Conservation (phyloP, 495 filamentous ascomycete species). For the Hyphodiscus hymeniophilus region DNA sequence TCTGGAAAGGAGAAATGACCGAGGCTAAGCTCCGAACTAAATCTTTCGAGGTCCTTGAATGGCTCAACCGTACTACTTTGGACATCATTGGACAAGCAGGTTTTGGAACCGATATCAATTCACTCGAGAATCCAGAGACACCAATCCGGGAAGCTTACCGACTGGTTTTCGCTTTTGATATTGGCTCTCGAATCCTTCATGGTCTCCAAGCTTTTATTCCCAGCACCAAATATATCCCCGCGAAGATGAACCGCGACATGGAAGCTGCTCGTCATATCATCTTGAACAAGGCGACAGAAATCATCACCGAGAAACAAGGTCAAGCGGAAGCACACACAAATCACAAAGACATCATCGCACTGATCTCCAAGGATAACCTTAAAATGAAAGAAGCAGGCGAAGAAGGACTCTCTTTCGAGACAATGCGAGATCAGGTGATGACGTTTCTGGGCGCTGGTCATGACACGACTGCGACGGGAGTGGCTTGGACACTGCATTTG, state of each 20-base stretch:
- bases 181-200: slow-evolving; percentile 34
- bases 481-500: slow-evolving; percentile 46
- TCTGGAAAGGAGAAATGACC: slow-evolving; percentile 27
- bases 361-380: slow-evolving; percentile 53
- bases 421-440: slow-evolving; percentile 68
- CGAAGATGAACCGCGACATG: slow-evolving; percentile 58
- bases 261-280: slow-evolving; percentile 45
- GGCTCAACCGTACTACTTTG: slow-evolving; percentile 65
- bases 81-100: slow-evolving; percentile 82
- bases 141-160: slow-evolving; percentile 60
- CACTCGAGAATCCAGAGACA: slow-evolving; percentile 54
- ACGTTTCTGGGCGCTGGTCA: slow-evolving; percentile 90
- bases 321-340: slow-evolving; percentile 43
- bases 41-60: slow-evolving; percentile 55
- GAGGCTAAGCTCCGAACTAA: slow-evolving; percentile 41
- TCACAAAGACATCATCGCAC: slow-evolving; percentile 56
- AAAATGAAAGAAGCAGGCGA: slow-evolving; percentile 57
- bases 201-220: slow-evolving; percentile 36
- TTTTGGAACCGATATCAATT: slow-evolving; percentile 69
- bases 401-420: slow-evolving; percentile 52
- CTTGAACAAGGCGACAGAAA: slow-evolving; percentile 49
- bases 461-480: slow-evolving; percentile 52
- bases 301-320: slow-evolving; percentile 60
- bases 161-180: slow-evolving; percentile 42
- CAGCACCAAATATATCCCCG: slow-evolving; percentile 43